Percentiles rank a stretch among this genome's conserved stretches.
Conservation (phyloP, 2,329 filamentous ascomycete genomes). For the Diplodia mutila region DNA sequence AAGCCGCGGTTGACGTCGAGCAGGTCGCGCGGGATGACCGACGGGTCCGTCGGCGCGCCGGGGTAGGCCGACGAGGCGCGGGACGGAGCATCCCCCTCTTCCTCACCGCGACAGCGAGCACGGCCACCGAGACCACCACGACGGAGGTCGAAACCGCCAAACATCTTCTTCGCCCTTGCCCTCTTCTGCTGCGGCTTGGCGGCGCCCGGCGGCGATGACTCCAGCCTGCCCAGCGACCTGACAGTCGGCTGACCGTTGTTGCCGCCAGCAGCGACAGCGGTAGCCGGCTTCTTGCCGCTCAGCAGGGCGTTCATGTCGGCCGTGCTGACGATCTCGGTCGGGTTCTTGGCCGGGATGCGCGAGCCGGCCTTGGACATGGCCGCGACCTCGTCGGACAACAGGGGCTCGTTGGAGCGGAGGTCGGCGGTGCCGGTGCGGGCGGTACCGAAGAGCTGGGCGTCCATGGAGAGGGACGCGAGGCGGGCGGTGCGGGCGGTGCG, state of each 20-base stretch:
- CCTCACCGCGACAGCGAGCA: neutral
- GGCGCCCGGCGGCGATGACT: neutral
- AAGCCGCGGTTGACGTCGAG: neutral
- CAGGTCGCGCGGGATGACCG: neutral
- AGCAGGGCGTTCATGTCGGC: no score
- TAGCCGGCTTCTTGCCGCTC: no score
- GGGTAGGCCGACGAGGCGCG: neutral
- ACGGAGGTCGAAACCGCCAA: no score
- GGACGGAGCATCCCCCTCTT: neutral
- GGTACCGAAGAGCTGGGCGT: neutral
- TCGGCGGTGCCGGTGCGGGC: neutral
- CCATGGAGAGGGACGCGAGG: neutral
- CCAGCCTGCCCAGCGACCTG: no score
- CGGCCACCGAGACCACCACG: neutral
- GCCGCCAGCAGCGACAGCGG: no score
- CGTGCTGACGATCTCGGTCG: no score
- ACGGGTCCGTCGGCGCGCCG: neutral
- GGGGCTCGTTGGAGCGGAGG: no score
- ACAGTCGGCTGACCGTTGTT: no score
- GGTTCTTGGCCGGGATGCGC: no score
- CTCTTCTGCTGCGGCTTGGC: neutral
- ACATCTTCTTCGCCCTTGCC: no score
- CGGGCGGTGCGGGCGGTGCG: neutral
- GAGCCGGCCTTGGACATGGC: neutral
- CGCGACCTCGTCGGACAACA: neutral